Evolutionary conservation across 208 protist genomes (phyloP).

Genomic region (Herpetomonas samuelpessoai): DNA sequence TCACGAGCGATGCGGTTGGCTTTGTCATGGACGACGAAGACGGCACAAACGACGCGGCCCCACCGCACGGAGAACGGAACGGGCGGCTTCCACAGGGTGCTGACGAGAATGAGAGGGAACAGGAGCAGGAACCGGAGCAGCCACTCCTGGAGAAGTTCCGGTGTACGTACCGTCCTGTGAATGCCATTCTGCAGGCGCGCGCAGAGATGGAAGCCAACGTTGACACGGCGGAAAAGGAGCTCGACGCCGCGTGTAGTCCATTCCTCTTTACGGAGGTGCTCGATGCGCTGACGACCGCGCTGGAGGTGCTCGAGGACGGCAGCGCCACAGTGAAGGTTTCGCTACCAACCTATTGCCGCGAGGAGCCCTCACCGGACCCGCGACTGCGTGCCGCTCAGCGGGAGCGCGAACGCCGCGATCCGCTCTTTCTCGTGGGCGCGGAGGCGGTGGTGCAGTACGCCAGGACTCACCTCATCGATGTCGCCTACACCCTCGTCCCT

Average conservation of each 20-base stretch:
- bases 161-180: slow-evolving; percentile 20
- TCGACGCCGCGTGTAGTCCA: slow-evolving; percentile 43
- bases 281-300: slow-evolving; percentile 35
- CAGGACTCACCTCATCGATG: slow-evolving; percentile 34
- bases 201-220: slow-evolving; percentile 67
- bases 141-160: slow-evolving; percentile 29
- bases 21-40: slow-evolving; percentile 3
- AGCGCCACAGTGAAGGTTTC: slow-evolving; percentile 28
- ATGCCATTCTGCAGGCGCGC: slow-evolving; percentile 27
- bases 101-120: neutral
- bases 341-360: slow-evolving; percentile 34
- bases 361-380: slow-evolving; percentile 8
- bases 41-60: neutral
- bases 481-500: slow-evolving; percentile 35
- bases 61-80: too few relatives aligned
- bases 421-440: slow-evolving; percentile 46
- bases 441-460: slow-evolving; percentile 60
- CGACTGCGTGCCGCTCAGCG: slow-evolving; percentile 6
- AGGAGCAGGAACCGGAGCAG: neutral
- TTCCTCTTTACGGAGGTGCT: slow-evolving; percentile 56
- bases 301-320: slow-evolving; percentile 65
- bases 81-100: too few relatives aligned
- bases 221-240: slow-evolving; percentile 28
- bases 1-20: neutral
- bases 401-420: slow-evolving; percentile 8